A percentile compares a stretch with the other conserved stretches of the same genome.
Conservation (phyloP, 164 flowering plant species). For the Nymphaea colorata region DNA sequence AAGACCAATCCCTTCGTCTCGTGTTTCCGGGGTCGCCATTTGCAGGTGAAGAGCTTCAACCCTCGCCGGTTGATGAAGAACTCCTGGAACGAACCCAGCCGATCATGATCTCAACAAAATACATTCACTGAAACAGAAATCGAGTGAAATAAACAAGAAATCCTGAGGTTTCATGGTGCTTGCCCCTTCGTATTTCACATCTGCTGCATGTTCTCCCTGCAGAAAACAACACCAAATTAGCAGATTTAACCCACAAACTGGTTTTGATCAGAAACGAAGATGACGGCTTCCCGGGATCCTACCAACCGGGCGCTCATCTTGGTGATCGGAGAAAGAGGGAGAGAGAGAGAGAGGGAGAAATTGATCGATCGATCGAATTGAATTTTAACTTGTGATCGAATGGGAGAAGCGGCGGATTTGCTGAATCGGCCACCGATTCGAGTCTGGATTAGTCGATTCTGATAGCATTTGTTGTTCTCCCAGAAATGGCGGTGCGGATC, state of each 20-base stretch:
- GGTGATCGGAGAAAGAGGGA: not conserved
- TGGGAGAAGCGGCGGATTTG: too few species aligned
- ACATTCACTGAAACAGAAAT: not conserved
- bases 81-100: slow-evolving; percentile 19
- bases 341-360: too few species aligned
- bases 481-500: too few species aligned
- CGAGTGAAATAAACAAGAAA: not conserved
- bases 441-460: too few species aligned
- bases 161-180: not conserved
- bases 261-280: not conserved
- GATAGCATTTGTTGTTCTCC: too few species aligned
- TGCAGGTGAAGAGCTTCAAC: slow-evolving; percentile 47
- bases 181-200: slow-evolving; percentile 10
- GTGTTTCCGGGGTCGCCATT: slow-evolving; percentile 31
- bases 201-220: slow-evolving; percentile 4
- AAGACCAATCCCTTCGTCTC: slow-evolving; percentile 63
- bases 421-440: too few species aligned
- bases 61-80: slow-evolving; percentile 34
- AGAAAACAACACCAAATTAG: not conserved
- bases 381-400: too few species aligned
- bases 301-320: not conserved
- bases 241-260: not conserved
- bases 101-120: not conserved
- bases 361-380: not conserved
- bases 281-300: not conserved